Conservation (phyloP, 2,329 filamentous ascomycete species). For the Dactylellina drechsleri region DNA sequence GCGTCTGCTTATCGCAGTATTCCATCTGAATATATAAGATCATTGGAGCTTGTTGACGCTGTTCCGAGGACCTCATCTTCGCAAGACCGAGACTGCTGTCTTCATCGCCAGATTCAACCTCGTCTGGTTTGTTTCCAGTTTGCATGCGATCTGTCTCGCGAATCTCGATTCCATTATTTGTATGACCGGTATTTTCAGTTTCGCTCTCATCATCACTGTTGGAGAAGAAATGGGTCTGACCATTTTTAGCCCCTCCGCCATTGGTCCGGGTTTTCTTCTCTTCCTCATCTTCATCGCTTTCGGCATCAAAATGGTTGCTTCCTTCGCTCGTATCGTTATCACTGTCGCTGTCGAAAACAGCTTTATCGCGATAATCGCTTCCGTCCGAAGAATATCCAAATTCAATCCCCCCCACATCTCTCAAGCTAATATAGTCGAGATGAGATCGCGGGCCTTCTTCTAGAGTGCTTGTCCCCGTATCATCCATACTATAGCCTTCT, state of each 20-base stretch:
- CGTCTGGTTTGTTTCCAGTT: conserved; percentile 62
- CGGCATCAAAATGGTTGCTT: background rate
- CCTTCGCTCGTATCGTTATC: conserved; percentile 62
- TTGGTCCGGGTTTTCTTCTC: conserved; percentile 57
- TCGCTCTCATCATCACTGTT: conserved; percentile 59
- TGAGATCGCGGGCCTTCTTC: conserved; percentile 62
- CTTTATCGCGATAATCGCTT: conserved; percentile 61
- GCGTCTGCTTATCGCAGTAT: conserved; percentile 92
- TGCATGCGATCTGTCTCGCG: conserved; percentile 60
- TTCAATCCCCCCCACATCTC: conserved; percentile 44
- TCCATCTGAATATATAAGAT: conserved; percentile 99
- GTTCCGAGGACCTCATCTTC: conserved; percentile 57
- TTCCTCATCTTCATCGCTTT: conserved; percentile 63
- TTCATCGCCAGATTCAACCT: conserved; percentile 61
- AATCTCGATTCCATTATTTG: conserved; percentile 47
- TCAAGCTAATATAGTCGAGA: conserved; percentile 54
- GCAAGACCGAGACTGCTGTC: conserved; percentile 14
- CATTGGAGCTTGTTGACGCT: conserved; percentile 65
- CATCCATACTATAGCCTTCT: conserved; percentile 49
- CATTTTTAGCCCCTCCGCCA: background rate
- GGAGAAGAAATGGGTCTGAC: conserved; percentile 11
- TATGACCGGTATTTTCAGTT: conserved; percentile 53
- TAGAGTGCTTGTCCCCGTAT: conserved; percentile 34
- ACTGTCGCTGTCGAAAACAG: conserved; percentile 61
- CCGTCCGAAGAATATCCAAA: conserved; percentile 73